Evolutionary conservation across 2,329 filamentous ascomycete species (phyloP).

Genomic region (Aspergillus aculeatus): DNA sequence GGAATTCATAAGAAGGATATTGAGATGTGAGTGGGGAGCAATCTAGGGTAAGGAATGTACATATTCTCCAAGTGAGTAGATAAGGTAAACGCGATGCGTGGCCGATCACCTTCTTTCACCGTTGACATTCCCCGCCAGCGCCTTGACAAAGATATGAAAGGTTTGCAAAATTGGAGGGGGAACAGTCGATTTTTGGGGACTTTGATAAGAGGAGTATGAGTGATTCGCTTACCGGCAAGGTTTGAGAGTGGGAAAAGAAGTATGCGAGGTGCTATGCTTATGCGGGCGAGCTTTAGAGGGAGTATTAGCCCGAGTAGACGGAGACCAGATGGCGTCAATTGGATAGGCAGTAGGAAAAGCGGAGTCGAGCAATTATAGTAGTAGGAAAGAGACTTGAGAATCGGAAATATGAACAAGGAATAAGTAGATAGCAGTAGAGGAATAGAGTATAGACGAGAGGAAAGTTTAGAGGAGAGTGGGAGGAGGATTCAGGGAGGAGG

Average conservation of each 20-base stretch:
- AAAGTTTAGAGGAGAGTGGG: conserved; percentile 11
- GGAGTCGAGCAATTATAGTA: conserved; percentile 6
- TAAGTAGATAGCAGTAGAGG: background rate
- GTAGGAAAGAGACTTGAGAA: background rate
- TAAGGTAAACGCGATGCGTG: conserved; percentile 12
- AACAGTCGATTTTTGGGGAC: background rate
- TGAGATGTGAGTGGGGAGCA: background rate
- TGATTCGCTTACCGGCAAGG: conserved; percentile 24
- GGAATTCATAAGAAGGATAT: background rate
- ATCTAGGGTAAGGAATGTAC: background rate
- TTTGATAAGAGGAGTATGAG: conserved; percentile 17
- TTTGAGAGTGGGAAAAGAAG: conserved; percentile 4
- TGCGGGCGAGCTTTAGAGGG: conserved; percentile 1
- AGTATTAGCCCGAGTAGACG: conserved; percentile 12
- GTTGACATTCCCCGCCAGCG: conserved; percentile 4
- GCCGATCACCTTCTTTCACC: conserved; percentile 10
- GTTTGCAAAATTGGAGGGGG: background rate
- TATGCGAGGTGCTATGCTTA: background rate
- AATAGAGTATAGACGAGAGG: background rate
- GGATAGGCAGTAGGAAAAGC: background rate
- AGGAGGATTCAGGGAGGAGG: background rate
- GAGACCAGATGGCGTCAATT: background rate
- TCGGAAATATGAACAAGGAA: background rate
- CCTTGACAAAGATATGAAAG: conserved; percentile 1
- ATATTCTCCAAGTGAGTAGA: conserved; percentile 5